phyloP scores from a whole-genome alignment of 2,329 filamentous ascomycete species.

The Paraconiothyrium sp. region DNA sequence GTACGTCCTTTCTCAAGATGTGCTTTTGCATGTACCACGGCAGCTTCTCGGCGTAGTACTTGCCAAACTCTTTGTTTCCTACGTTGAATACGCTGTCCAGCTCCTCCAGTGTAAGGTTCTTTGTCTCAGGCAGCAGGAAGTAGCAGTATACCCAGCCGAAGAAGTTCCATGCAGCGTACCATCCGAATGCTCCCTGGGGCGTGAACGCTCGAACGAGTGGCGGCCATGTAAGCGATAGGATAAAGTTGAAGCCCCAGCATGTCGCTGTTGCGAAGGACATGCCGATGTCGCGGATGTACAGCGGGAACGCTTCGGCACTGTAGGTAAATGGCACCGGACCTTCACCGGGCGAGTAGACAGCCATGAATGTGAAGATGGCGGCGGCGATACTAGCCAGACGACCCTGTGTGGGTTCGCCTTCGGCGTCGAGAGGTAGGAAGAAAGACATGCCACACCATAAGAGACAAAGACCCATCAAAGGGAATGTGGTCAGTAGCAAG shows the following conservation, averaged over 20 bases:
- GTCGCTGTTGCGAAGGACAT: constrained; percentile 60
- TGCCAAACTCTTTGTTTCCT: constrained; percentile 34
- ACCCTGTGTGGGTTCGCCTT: constrained; percentile 24
- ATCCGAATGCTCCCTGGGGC: constrained; percentile 63
- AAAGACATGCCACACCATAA: constrained; percentile 42
- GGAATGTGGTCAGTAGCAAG: constrained; percentile 57
- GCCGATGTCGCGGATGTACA: constrained; percentile 55
- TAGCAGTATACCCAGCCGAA: constrained; percentile 58
- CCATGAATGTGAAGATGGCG: constrained; percentile 61
- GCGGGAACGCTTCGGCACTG: constrained; percentile 56
- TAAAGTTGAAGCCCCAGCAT: constrained; percentile 67
- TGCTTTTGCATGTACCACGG: constrained; percentile 51
- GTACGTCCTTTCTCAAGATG: constrained; percentile 40
- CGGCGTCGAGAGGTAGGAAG: constrained; percentile 31
- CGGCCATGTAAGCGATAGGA: constrained; percentile 64
- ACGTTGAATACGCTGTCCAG: constrained; percentile 45
- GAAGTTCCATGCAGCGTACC: constrained; percentile 66
- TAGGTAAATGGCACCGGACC: constrained; percentile 49
- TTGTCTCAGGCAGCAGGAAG: constrained; percentile 44
- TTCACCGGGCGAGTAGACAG: constrained; percentile 51
- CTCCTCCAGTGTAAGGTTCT: constrained; percentile 41
- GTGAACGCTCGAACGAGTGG: constrained; percentile 59
- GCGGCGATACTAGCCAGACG: constrained; percentile 49
- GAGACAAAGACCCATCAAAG: constrained; percentile 56
- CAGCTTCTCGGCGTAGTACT: constrained; percentile 41